These are phyloP conservation scores for Leccinum fallax DNA, from an alignment of 1,284 basidiomycete species.

Conservation along the genomic window DNA sequence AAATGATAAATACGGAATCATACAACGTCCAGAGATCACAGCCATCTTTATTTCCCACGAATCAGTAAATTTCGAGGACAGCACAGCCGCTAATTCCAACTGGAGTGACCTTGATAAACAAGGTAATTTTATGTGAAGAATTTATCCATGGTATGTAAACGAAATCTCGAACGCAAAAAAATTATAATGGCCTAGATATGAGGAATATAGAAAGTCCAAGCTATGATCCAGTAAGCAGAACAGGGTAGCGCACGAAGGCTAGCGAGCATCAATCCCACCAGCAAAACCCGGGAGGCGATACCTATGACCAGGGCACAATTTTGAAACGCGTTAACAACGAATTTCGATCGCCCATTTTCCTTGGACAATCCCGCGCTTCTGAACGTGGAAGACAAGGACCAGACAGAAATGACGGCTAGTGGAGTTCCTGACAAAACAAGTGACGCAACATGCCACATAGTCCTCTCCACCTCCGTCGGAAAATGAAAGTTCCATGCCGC, in stretches of 20 bases:
- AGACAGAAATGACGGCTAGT: not conserved
- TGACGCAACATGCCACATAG: not conserved
- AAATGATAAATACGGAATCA: no score
- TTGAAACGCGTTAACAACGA: not conserved
- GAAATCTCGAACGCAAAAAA: not conserved
- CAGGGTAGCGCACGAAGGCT: not conserved
- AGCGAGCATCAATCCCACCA: conserved; percentile 1
- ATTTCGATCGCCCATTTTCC: not conserved
- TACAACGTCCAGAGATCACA: no score
- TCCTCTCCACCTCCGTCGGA: not conserved
- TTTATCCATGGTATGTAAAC: not conserved
- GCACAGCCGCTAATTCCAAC: no score
- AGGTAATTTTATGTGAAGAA: not conserved
- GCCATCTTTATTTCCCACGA: no score
- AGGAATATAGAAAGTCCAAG: not conserved
- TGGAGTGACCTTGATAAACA: no score
- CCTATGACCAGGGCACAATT: not conserved
- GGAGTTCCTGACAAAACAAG: not conserved
- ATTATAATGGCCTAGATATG: not conserved
- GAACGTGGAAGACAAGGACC: not conserved
- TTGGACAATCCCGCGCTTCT: not conserved
- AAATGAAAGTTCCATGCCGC: not conserved
- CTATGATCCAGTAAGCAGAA: not conserved
- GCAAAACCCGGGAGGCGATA: not conserved
- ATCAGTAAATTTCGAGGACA: no score